Evolutionary conservation across 768 basidiomycete species (phyloP).

Genomic region (Collybia sp.): DNA sequence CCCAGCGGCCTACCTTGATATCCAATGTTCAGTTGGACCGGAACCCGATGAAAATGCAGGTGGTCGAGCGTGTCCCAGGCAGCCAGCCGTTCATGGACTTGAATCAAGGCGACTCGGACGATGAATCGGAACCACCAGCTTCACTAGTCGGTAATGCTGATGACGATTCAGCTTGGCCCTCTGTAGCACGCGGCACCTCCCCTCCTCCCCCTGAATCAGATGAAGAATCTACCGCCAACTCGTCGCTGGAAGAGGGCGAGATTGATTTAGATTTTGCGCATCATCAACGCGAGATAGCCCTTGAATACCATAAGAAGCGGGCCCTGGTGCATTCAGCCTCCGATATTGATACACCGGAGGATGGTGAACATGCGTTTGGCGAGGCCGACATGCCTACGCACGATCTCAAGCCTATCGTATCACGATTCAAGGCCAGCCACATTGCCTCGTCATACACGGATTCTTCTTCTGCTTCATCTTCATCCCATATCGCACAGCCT

Average conservation of each 20-base stretch:
- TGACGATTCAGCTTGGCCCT: background rate
- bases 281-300: conserved; percentile 70
- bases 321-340: conserved; percentile 46
- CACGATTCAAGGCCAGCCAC: conserved; percentile 61
- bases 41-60: conserved; percentile 60
- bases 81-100: conserved; percentile 14
- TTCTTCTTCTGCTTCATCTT: conserved; percentile 24
- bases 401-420: conserved; percentile 45
- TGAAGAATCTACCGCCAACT: conserved; percentile 19
- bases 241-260: conserved; percentile 31
- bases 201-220: conserved; percentile 17
- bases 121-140: conserved; percentile 49
- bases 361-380: conserved; percentile 34
- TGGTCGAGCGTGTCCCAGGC: conserved; percentile 59
- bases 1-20: conserved; percentile 30
- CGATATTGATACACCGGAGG: conserved; percentile 42
- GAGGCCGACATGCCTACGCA: conserved; percentile 35
- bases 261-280: conserved; percentile 57
- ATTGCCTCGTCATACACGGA: conserved; percentile 44
- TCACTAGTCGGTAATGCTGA: conserved; percentile 17
- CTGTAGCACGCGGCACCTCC: background rate
- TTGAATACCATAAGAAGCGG: conserved; percentile 67
- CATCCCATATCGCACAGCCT: conserved; percentile 38
- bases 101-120: conserved; percentile 54
- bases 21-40: conserved; percentile 27